Evolutionary conservation across 129 eudicot genomes (phyloP), one percentile per base, ranked within the genome.

Genomic region (Flaveria sonorensis): DNA sequence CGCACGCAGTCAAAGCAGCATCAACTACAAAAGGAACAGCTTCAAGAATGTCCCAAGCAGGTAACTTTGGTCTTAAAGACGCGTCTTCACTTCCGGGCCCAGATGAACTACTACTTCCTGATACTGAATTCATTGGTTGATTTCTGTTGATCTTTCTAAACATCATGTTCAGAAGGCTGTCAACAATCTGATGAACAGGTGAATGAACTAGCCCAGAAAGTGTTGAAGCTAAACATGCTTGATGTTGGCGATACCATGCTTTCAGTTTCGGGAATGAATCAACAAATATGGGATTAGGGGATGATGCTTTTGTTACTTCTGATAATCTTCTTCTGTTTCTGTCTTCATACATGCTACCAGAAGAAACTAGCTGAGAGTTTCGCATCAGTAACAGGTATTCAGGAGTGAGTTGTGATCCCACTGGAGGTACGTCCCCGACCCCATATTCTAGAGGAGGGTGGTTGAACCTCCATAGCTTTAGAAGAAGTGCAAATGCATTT

Each of bases 21-120:
- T 95, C 97, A 14, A 87, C 92, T 72, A 95, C 97, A 82, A 91
- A 92, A 0, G 99, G 99, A 66, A 95, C 96, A 64, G 99, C 99
- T 85, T 95, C 97, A 32, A 95, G 91, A 70, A 95, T 79, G 81
- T 95, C 99, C 99, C 99, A 95, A 80, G 97, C 99, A 63, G 99
- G 96, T 53, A 95, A 69, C 59, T 88, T 90, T 7, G 96, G 96
- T 77, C 97, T 83, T 15, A 88, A 53, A 55, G 72, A 82, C 18
- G 82, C 61, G 59, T 95, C 99, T 65, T 95, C 97, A 65, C 80
- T 85, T 18, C 86, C 88, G 0, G 84, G 77, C 26, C 92, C 92
- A 36, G 97, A 88, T 5, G 99, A 95, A 61, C 79, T 83, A 82
- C 94, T 95, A 81, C 99, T 95, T 80, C 98, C 97, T 24, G 98